Percentiles rank a stretch among this genome's conserved stretches.
phyloP scores from a whole-genome alignment of 208 protist species.

The Crithidia expoeki region DNA sequence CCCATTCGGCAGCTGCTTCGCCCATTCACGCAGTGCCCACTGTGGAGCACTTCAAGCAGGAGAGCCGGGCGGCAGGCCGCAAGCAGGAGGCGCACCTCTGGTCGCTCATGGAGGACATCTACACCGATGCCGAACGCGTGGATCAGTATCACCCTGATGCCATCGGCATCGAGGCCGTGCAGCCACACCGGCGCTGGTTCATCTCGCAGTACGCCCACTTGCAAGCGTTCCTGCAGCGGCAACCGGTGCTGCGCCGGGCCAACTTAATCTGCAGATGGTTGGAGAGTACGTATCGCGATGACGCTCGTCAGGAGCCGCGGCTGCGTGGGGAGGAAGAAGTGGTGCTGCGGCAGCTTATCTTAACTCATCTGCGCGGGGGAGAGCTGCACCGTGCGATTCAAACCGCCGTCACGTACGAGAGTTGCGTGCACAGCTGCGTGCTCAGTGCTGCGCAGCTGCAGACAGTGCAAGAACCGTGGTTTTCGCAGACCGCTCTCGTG shows the following conservation, averaged over 20 bases:
- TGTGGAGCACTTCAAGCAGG: slow-evolving; percentile 51
- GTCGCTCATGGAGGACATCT: slow-evolving; percentile 56
- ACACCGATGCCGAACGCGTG: slow-evolving; percentile 57
- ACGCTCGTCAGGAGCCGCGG: slow-evolving; percentile 30
- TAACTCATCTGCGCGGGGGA: slow-evolving; percentile 72
- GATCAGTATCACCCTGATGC: slow-evolving; percentile 61
- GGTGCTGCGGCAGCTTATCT: slow-evolving; percentile 71
- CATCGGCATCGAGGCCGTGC: slow-evolving; percentile 61
- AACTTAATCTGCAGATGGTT: slow-evolving; percentile 78
- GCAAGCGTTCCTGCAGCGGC: slow-evolving; percentile 66
- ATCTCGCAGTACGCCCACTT: slow-evolving; percentile 78
- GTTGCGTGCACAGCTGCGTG: slow-evolving; percentile 80
- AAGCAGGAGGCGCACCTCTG: slow-evolving; percentile 63
- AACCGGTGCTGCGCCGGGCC: slow-evolving; percentile 63
- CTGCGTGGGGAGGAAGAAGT: slow-evolving; percentile 59
- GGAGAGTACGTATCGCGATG: slow-evolving; percentile 62
- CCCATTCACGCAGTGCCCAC: slow-evolving; percentile 32
- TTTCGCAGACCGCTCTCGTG: slow-evolving; percentile 52
- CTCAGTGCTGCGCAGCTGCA: slow-evolving; percentile 81
- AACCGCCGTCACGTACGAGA: slow-evolving; percentile 46
- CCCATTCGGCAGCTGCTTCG: slow-evolving; percentile 8
- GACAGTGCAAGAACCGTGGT: slow-evolving; percentile 77
- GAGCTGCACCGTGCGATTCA: slow-evolving; percentile 68
- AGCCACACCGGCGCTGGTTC: slow-evolving; percentile 81
- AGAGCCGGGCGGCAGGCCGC: slow-evolving; percentile 35